Percentiles rank a stretch among this genome's conserved stretches.
Evolutionary conservation across 371 early-diverging fungal species (phyloP).

Genomic region (Mucor velutinosus): DNA sequence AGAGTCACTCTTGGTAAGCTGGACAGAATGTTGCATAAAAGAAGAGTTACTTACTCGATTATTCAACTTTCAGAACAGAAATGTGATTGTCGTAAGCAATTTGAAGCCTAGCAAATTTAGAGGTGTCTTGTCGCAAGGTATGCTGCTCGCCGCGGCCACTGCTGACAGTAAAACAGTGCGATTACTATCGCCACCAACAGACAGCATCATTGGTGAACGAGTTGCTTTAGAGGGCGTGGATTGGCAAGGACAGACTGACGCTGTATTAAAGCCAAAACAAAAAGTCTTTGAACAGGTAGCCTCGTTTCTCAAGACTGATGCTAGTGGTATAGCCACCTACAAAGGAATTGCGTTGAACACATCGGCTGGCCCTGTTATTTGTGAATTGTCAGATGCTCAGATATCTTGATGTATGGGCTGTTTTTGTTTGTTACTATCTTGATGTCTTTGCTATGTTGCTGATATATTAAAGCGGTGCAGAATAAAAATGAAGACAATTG

Average conservation of each 20-base stretch:
- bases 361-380: conserved; percentile 40
- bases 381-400: conserved; percentile 39
- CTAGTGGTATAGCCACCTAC: conserved; percentile 52
- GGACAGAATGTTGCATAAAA: not conserved
- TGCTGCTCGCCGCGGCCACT: conserved; percentile 58
- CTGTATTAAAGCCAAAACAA: conserved; percentile 60
- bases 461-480: too few relatives aligned
- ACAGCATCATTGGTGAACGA: conserved; percentile 50
- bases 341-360: conserved; percentile 54
- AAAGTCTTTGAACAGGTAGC: conserved; percentile 55
- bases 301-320: conserved; percentile 37
- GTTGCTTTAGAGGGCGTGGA: conserved; percentile 36
- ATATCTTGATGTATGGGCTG: conserved; percentile 28
- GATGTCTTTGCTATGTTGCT: too few relatives aligned
- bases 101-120: conserved; percentile 65
- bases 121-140: conserved; percentile 62
- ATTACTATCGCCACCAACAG: conserved; percentile 46
- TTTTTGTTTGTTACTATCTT: too few relatives aligned
- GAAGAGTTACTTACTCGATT: not conserved
- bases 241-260: conserved; percentile 21
- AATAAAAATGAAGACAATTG: too few relatives aligned
- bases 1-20: conserved; percentile 45
- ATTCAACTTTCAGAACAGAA: conserved; percentile 25
- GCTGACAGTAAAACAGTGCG: conserved; percentile 39
- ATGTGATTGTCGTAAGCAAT: conserved; percentile 61